Evolutionary conservation across 1,284 basidiomycete species (phyloP), one percentile per base, ranked within the genome.

Genomic region (Malassezia globosa): DNA sequence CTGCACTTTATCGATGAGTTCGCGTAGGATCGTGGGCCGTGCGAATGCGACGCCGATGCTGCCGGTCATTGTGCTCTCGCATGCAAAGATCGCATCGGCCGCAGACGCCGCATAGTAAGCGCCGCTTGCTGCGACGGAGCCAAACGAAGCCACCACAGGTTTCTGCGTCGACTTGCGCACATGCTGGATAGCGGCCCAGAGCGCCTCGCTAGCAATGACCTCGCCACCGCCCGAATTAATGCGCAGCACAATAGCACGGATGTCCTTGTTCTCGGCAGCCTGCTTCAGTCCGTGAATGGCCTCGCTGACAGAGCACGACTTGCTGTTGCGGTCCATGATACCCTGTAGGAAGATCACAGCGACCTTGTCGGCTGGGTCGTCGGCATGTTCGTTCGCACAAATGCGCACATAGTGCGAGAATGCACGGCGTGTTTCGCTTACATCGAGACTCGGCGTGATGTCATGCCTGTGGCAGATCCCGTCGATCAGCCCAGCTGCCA

Each of bases 181-280:
- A 16, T 70, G 66, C 13, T 61, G 55, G 3, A 75, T 67, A 10
- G 73, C 73, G 22, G 67, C 72, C 67, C 73, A 74, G 44, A 75
- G 73, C 16, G 69, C 68, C 42, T 75, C 74, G 41, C 60, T 64
- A 18, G 73, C 72, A 19, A 74, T 68, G 5, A 75, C 74, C 14
- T 72, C 71, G 26, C 74, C 74, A 13, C 74, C 74, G 0, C 73
- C 74, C 14, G 70, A 72, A 48, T 75, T 73, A 55, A 75, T 72
- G 10, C 74, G 63, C 8, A 75, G 55, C 8, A 75, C 69, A 35
- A 75, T 69, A 0, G 68, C 66, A 25, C 65, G 66, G 48, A 75
- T 64, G 21, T 66, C 55, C 5, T 71, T 60, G 59, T 74, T 68
- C 42, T 73, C 68, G 4, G 61, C 73, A 0, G 73, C 73, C 57